A percentile compares a stretch with the other conserved stretches of the same genome.
Evolutionary conservation across 257 asterid species (phyloP).

Genomic region (Solanum pimpinellifolium): DNA sequence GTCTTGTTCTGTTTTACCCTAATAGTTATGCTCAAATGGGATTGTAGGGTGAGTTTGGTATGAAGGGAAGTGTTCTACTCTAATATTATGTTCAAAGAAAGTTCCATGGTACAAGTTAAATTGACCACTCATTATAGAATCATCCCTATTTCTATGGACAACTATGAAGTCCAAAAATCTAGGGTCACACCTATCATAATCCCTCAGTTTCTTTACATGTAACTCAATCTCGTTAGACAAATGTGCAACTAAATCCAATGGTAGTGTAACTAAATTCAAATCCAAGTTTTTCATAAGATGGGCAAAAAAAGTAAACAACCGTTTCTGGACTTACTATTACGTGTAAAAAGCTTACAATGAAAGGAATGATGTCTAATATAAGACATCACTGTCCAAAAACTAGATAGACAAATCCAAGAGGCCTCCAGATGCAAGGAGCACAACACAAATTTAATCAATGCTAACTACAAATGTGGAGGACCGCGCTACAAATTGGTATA

Average conservation of each 20-base stretch:
- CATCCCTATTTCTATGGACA: not conserved
- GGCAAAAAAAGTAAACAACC: not conserved
- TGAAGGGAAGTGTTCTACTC: not conserved
- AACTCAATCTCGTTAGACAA: not conserved
- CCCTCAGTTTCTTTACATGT: not conserved
- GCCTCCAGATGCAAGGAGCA: not conserved
- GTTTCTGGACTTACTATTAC: not conserved
- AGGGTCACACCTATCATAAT: not conserved
- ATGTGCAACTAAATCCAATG: not conserved
- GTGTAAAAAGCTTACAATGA: not conserved
- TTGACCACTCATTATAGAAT: not conserved
- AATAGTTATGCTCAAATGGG: not conserved
- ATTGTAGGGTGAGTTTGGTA: not conserved
- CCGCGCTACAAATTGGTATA: no score
- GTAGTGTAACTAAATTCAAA: not conserved
- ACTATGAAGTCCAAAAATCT: not conserved
- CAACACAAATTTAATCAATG: not conserved
- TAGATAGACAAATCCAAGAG: not conserved
- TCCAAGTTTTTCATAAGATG: not conserved
- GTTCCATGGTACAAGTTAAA: not conserved
- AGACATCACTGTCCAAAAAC: not conserved
- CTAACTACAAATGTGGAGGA: not conserved
- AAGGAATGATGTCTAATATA: not conserved
- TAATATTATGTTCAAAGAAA: not conserved
- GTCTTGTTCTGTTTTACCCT: not conserved